phyloP scores from a whole-genome alignment of 2,329 filamentous ascomycete genomes.

The Pleomassaria siparia region DNA sequence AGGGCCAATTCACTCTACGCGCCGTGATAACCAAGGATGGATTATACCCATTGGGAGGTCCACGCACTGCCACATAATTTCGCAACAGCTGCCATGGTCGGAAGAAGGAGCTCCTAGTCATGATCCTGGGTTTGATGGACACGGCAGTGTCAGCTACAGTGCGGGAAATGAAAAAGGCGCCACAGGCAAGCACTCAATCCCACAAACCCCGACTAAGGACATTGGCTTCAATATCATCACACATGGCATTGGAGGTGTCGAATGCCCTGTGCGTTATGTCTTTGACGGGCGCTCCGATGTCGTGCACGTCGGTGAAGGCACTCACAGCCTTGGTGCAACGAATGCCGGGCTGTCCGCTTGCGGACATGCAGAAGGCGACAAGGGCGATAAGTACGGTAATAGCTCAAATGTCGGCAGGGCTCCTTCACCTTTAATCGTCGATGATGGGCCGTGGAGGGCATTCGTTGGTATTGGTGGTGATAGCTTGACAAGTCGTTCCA shows the following conservation, averaged over 20 bases:
- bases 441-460: conserved; percentile 30
- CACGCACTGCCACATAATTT: background rate
- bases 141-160: background rate
- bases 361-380: conserved; percentile 9
- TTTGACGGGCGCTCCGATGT: conserved; percentile 16
- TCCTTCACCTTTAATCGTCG: conserved; percentile 19
- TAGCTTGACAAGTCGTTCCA: conserved; percentile 24
- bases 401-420: conserved; percentile 6
- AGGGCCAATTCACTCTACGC: conserved; percentile 3
- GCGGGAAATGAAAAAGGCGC: background rate
- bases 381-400: conserved; percentile 7
- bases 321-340: conserved; percentile 8
- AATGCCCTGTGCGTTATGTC: conserved; percentile 21
- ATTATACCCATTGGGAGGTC: background rate
- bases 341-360: conserved; percentile 15
- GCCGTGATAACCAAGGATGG: background rate
- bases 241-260: conserved; percentile 15
- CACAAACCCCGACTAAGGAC: background rate
- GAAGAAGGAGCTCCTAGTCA: background rate
- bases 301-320: conserved; percentile 6
- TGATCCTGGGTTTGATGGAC: too few species aligned
- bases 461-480: conserved; percentile 23
- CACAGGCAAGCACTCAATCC: background rate
- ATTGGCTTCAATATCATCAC: conserved; percentile 21
- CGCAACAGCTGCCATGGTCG: background rate